Evolutionary conservation across 2,329 filamentous ascomycete species (phyloP).

Genomic region (Colletotrichum sp.): DNA sequence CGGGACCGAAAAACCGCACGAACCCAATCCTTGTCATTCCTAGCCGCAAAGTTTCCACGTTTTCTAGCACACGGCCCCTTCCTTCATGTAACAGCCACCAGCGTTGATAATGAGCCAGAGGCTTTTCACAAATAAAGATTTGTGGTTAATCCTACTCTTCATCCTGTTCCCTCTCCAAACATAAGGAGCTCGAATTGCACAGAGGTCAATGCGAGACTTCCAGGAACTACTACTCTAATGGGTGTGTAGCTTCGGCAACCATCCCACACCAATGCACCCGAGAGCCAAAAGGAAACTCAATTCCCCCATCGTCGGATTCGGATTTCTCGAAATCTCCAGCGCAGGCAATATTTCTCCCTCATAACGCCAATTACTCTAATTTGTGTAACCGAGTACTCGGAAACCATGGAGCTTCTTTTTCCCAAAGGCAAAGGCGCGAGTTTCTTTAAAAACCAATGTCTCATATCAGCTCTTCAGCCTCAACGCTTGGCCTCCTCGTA

Average conservation of each 20-base stretch:
- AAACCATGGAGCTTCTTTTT: background rate
- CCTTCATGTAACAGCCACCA: background rate
- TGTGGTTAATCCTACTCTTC: background rate
- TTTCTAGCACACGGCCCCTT: background rate
- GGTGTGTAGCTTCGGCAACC: background rate
- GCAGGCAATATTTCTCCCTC: background rate
- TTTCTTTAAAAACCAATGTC: background rate
- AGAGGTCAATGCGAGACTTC: background rate
- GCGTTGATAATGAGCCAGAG: background rate
- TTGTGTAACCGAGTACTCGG: background rate
- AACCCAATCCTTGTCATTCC: rapidly evolving
- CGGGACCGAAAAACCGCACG: background rate
- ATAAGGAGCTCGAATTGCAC: background rate
- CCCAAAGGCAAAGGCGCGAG: background rate
- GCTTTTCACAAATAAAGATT: background rate
- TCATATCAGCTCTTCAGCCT: background rate
- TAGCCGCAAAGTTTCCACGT: background rate
- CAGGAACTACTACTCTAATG: background rate
- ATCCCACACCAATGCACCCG: background rate
- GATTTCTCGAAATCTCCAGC: background rate
- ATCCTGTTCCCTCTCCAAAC: background rate
- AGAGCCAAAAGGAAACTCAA: background rate
- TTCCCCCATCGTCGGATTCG: background rate
- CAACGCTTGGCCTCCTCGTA: background rate
- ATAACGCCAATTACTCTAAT: background rate